Conservation (phyloP, 31 red algal genomes). For the Porphyra umbilicalis region DNA sequence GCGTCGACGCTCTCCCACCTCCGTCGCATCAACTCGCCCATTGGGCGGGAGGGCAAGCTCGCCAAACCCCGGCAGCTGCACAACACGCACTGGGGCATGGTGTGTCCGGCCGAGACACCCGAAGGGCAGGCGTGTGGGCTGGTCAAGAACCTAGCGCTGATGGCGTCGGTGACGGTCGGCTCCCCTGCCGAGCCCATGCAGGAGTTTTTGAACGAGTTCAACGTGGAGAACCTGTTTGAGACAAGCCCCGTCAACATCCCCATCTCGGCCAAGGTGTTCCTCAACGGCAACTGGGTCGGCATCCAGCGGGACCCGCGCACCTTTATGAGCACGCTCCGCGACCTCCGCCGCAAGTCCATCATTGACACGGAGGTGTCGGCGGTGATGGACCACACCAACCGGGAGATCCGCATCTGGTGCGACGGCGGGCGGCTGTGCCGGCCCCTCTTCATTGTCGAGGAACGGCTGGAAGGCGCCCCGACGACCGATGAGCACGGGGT, state of each 20-base stretch:
- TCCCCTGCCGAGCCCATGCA: constrained; percentile 53
- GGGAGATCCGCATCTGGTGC: constrained; percentile 86
- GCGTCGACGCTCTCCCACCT: constrained; percentile 94
- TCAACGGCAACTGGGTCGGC: constrained; percentile 96
- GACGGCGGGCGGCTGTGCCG: constrained; percentile 92
- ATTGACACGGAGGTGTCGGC: constrained; percentile 89
- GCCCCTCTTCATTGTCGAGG: constrained; percentile 84
- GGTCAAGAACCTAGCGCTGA: constrained; percentile 95
- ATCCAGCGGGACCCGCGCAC: constrained; percentile 74
- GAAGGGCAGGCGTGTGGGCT: constrained; percentile 96
- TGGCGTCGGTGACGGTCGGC: constrained; percentile 94
- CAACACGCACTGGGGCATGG: constrained; percentile 99
- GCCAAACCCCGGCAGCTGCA: constrained; percentile 97
- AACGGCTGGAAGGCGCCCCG: constrained; percentile 14
- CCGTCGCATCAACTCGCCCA: constrained; percentile 90
- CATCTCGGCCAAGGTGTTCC: constrained; percentile 78
- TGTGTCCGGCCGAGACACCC: constrained; percentile 99
- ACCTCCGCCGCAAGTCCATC: constrained; percentile 65
- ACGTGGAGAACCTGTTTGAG: constrained; percentile 72
- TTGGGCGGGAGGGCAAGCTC: constrained; percentile 97
- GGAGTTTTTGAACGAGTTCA: constrained; percentile 89
- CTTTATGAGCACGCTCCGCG: constrained; percentile 55
- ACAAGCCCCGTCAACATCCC: constrained; percentile 50
- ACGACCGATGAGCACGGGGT: neutral
- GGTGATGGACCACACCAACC: constrained; percentile 75